A percentile compares a stretch with the other conserved stretches of the same genome.
phyloP scores from a whole-genome alignment of 2,329 filamentous ascomycete genomes.

The Cladorrhinum sp. region DNA sequence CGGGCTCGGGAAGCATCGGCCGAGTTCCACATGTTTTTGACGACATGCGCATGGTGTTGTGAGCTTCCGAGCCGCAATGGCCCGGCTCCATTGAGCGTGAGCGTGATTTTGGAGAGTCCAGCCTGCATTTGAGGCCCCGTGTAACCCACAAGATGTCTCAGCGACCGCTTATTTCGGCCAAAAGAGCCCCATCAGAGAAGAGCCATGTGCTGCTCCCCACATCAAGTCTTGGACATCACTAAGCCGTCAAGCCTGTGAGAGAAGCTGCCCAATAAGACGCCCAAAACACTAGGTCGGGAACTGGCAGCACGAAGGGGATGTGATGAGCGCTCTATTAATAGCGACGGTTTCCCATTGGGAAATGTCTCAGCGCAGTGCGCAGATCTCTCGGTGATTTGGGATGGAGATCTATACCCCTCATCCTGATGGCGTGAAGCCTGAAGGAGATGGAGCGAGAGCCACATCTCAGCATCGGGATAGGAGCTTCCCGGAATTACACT shows the following conservation, averaged over 20 bases:
- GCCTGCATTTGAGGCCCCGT: too few relatives aligned
- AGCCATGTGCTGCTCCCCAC: not conserved
- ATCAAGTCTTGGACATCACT: not conserved
- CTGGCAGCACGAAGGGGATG: slow-evolving; percentile 8
- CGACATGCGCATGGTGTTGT: too few relatives aligned
- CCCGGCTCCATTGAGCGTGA: too few relatives aligned
- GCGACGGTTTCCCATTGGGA: not conserved
- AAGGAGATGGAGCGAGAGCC: not conserved
- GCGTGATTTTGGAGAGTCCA: too few relatives aligned
- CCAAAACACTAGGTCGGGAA: too few relatives aligned
- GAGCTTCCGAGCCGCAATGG: too few relatives aligned
- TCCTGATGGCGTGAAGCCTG: not conserved
- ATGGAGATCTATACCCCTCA: not conserved
- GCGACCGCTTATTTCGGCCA: not conserved
- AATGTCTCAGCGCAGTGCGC: not conserved
- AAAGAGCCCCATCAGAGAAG: not conserved
- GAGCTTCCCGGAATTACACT: slow-evolving; percentile 1
- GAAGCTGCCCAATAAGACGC: not conserved
- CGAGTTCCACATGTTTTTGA: too few relatives aligned
- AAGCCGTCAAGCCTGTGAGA: too few relatives aligned
- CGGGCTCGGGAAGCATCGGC: too few relatives aligned
- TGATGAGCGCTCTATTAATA: slow-evolving; percentile 6
- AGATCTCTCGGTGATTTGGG: not conserved
- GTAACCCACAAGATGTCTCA: not conserved
- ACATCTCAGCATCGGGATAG: slow-evolving; percentile 5